Conservation (phyloP, 78 protist genomes). For the Creolimax fragrantissima region DNA sequence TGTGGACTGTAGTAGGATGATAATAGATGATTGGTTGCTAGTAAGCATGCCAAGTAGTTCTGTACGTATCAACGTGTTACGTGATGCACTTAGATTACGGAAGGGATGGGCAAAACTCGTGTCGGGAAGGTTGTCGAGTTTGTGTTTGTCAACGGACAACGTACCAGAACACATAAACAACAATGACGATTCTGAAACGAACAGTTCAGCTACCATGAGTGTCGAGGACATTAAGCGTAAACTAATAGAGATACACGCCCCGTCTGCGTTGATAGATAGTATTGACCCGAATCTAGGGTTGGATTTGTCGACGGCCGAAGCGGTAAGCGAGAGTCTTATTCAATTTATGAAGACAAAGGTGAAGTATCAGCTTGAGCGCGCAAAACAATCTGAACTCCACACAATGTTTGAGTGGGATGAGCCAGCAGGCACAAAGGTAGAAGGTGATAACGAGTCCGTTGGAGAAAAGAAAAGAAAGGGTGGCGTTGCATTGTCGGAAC, state of each 20-base stretch:
- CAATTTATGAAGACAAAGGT: background rate
- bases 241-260: background rate
- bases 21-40: background rate
- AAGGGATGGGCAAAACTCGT: background rate
- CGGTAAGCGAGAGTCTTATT: background rate
- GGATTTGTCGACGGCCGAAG: background rate
- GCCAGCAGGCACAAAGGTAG: background rate
- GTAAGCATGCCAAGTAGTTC: background rate
- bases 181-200: background rate
- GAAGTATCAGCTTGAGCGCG: background rate
- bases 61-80: background rate
- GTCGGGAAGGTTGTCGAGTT: background rate
- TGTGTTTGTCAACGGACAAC: background rate
- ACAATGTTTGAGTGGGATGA: background rate
- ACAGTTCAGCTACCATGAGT: background rate
- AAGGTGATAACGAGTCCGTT: background rate
- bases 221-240: background rate
- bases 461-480: background rate
- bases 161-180: too few species aligned
- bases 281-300: background rate
- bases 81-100: background rate
- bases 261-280: background rate
- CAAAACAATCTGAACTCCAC: background rate
- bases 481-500: background rate
- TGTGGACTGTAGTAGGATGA: background rate